Conservation (phyloP, 108 stramenopile genomes). For the Pseudonitzschia multistriata region DNA sequence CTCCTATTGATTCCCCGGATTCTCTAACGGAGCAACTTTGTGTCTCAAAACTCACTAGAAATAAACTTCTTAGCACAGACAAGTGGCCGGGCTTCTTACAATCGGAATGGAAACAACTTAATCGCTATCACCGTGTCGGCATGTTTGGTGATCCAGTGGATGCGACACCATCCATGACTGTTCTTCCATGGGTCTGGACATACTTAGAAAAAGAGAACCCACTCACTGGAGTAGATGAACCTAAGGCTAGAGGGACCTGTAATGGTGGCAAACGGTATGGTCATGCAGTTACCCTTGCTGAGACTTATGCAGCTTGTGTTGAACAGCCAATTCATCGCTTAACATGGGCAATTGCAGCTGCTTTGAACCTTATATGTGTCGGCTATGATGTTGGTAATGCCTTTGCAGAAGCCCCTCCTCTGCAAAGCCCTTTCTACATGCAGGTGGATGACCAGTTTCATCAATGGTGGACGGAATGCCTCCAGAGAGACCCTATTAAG, state of each 20-base stretch:
- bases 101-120: conserved; percentile 16
- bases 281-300: not conserved
- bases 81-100: conserved; percentile 11
- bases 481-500: not conserved
- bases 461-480: conserved; percentile 32
- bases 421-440: conserved; percentile 25
- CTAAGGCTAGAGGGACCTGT: conserved; percentile 4
- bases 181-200: conserved; percentile 22
- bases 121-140: conserved; percentile 7
- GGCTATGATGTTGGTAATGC: conserved; percentile 42
- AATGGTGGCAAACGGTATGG: conserved; percentile 22
- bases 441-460: conserved; percentile 27
- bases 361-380: conserved; percentile 11
- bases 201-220: conserved; percentile 13
- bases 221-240: not conserved
- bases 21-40: not conserved
- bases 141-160: conserved; percentile 16
- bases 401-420: conserved; percentile 34
- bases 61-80: not conserved
- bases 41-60: not conserved
- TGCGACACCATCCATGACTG: not conserved
- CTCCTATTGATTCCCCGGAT: not conserved
- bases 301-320: conserved; percentile 23
- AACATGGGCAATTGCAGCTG: conserved; percentile 34
- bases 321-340: conserved; percentile 29